Base-by-base conservation (phyloP, 495 filamentous ascomycete species). In the Xylaria telfairii region DNA sequence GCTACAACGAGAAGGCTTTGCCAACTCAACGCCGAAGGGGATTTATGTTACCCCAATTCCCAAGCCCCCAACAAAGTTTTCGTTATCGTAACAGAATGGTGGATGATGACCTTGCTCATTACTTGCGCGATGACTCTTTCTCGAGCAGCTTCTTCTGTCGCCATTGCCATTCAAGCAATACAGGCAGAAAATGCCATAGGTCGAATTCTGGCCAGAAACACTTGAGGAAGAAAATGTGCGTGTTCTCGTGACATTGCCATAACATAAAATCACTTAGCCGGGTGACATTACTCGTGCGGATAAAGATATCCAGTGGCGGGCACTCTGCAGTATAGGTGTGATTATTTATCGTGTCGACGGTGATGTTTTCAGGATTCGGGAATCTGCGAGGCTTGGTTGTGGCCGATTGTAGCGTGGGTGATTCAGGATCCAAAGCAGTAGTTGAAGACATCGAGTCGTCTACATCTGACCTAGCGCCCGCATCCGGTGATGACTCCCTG, bases 141-240 rank as follows among this genome's bases (percentile, higher is more conserved):
- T 83, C 84, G 60, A 76, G 78, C 46, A 83, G 75, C 81, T 88
- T 90, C 75, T 78, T 78, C 75, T 87, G 85, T 71, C 86, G 85
- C 81, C 92, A 91, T 78, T 97, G 95, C 95, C 95, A 98, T 70
- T 95, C 92, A 39, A 97, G 81, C 44, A 99, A 81, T 5, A 98
- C 94, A 0, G 96, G 96, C 32, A 99, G 74, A 81, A 99, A 98
- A 53, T 93, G 85, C 95, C 94, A 96, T 13, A 99, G 84, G 76
- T 96, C 94, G 73, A 99, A 97, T 73, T 98, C 94, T 4, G 96
- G 96, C 96, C 96, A 99, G 53, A 98, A 82, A 67, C 93, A 95
- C 68, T 97, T 88, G 49, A 97, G 78, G 81, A 98, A 99, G 47
- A 93, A 92, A 66, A 98, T 91, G 65, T 97, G 91, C 0, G 96